Evolutionary conservation across 2,329 filamentous ascomycete genomes (phyloP), one percentile per base, ranked within the genome.

Genomic region (Shiraia sp.): DNA sequence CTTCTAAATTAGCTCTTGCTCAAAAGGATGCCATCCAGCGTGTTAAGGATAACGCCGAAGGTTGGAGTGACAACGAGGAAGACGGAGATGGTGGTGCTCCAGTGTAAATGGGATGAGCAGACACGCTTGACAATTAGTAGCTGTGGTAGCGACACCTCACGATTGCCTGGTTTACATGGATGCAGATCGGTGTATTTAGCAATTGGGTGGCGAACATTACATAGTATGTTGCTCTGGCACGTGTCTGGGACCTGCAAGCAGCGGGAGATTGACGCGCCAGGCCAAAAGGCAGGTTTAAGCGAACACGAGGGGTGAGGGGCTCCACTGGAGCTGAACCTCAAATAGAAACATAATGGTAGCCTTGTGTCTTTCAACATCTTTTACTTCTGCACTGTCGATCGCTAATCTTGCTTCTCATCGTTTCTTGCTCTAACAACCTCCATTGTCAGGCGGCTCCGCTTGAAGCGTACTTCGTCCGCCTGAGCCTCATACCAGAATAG

Each of bases 41-140:
- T 29, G 76, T 78, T 2, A 51, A 51, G 16, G 59, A 69, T 6
- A 66, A 71, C n/a, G 56, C 51, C 0, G 61, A 66, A 14, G 65
- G 67, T 1, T 74, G 72, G 72, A 67, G 59, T 29, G 59, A 59
- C 15, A 32, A 52, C n/a, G 63, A 63, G n/a, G 57, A 54, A 2
- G 60, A 58, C 12, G 66, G 69, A 10, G 70, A 69, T 46, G 71
- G 70, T 6, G 69, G 63, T 13, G 49, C 16, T 8, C 63, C 64
- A 8, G 48, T 62, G n/a, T n/a, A n/a, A n/a, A n/a, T n/a, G n/a
- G n/a, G n/a, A n/a, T n/a, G n/a, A n/a, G n/a, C n/a, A n/a, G n/a
- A n/a, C n/a, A n/a, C n/a, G n/a, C n/a, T n/a, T n/a, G n/a, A n/a
- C n/a, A n/a, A n/a, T n/a, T n/a, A n/a, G n/a, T n/a, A n/a, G n/a